Conservation (phyloP, 1,284 basidiomycete species). For the Anthracocystis setariae region DNA sequence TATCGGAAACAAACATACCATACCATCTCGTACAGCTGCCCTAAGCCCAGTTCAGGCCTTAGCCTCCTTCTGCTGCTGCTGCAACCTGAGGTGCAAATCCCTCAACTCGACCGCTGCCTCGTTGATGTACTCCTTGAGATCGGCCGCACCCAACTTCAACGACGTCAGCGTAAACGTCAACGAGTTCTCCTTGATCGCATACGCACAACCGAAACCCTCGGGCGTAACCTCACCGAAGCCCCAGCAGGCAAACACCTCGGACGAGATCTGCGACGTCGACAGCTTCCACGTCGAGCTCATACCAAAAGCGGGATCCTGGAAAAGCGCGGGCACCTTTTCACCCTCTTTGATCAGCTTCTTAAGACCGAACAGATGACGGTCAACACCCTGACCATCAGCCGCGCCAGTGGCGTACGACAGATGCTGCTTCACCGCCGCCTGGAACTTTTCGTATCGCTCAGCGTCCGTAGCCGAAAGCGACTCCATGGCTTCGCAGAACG, state of each 20-base stretch:
- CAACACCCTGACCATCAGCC: constrained; percentile 92
- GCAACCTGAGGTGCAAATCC: constrained; percentile 60
- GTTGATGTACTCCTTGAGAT: constrained; percentile 67
- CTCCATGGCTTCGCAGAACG: constrained; percentile 89
- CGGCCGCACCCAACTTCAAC: constrained; percentile 74
- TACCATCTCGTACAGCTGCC: neutral
- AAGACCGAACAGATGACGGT: constrained; percentile 91
- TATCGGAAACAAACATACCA: neutral
- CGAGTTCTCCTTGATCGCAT: constrained; percentile 86
- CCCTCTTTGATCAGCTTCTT: constrained; percentile 82
- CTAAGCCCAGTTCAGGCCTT: constrained; percentile 13
- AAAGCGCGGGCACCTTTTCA: constrained; percentile 81
- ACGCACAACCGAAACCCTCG: constrained; percentile 92
- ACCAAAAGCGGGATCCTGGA: constrained; percentile 79
- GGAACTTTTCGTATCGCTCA: constrained; percentile 78
- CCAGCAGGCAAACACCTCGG: constrained; percentile 88
- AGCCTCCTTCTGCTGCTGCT: constrained; percentile 44
- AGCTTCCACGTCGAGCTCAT: constrained; percentile 88
- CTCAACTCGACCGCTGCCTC: constrained; percentile 67
- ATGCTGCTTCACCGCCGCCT: constrained; percentile 82
- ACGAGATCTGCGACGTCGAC: constrained; percentile 87
- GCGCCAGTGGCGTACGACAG: constrained; percentile 88
- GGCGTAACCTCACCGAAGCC: constrained; percentile 92
- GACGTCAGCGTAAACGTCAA: constrained; percentile 94
- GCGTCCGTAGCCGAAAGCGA: constrained; percentile 72